These are phyloP conservation scores for Dianthus caryophyllus DNA, from an alignment of 148 eudicot species.

Conservation along the genomic window DNA sequence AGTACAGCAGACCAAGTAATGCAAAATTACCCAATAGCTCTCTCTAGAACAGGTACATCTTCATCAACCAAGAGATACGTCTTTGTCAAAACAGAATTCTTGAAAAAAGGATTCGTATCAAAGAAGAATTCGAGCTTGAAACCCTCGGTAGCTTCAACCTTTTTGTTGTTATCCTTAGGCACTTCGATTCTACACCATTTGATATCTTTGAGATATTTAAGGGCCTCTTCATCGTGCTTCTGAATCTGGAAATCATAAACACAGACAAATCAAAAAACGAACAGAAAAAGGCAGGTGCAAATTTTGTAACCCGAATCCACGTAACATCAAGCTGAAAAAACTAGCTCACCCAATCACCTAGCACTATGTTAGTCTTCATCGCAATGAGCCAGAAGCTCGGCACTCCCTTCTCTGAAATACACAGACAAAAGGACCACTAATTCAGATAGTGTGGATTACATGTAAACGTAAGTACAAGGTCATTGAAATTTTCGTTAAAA, in stretches of 20 bases:
- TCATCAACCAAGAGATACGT: conserved; percentile 78
- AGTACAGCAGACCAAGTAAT: not conserved
- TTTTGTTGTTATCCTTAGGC: conserved; percentile 15
- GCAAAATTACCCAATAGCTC: conserved; percentile 69
- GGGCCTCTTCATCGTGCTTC: conserved; percentile 78
- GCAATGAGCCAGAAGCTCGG: conserved; percentile 66
- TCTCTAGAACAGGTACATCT: conserved; percentile 80
- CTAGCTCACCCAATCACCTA: conserved; percentile 40
- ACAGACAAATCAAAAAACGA: not conserved
- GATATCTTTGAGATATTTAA: conserved; percentile 68
- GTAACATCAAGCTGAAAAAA: not conserved
- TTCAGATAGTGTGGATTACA: no score
- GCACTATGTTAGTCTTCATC: conserved; percentile 50
- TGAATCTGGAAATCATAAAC: conserved; percentile 45
- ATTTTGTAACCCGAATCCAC: conserved; percentile 63
- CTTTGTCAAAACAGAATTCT: conserved; percentile 59
- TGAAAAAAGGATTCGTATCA: conserved; percentile 64
- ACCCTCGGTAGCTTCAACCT: conserved; percentile 56
- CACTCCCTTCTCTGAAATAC: conserved; percentile 52
- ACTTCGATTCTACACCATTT: conserved; percentile 57
- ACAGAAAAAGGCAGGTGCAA: not conserved
- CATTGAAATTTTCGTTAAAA: not conserved
- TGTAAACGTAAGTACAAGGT: not conserved
- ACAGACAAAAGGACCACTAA: not conserved
- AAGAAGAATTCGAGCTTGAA: conserved; percentile 88